Evolutionary conservation across 805 yeast species (phyloP).

Genomic region (Saturnispora kantuleensis): DNA sequence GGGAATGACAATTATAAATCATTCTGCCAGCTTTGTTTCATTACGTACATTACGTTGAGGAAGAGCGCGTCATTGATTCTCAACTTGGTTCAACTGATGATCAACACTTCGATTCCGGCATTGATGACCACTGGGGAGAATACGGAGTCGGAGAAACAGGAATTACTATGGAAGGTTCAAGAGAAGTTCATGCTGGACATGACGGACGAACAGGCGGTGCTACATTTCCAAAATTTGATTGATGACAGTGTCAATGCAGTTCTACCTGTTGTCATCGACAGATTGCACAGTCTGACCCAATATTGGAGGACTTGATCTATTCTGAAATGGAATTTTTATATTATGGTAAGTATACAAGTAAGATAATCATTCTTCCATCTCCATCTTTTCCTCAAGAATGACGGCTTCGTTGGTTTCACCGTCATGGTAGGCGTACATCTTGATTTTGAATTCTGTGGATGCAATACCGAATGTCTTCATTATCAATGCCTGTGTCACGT

Average conservation of each 20-base stretch:
- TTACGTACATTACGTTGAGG: constrained; percentile 82
- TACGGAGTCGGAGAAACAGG: constrained; percentile 60
- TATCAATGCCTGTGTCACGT: constrained; percentile 83
- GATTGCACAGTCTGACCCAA: constrained; percentile 91
- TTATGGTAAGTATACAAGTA: neutral
- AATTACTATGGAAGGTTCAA: constrained; percentile 83
- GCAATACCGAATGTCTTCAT: constrained; percentile 95
- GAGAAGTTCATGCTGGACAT: constrained; percentile 90
- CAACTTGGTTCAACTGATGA: constrained; percentile 88
- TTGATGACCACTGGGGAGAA: constrained; percentile 36
- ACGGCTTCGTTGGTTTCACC: constrained; percentile 36
- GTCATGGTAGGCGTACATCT: constrained; percentile 68
- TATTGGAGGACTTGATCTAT: constrained; percentile 77
- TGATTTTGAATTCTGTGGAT: constrained; percentile 80
- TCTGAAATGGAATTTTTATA: neutral
- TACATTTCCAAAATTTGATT: constrained; percentile 88
- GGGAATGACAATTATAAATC: constrained; percentile 74
- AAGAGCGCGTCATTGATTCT: constrained; percentile 83
- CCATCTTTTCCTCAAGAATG: constrained; percentile 6
- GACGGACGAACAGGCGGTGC: constrained; percentile 92
- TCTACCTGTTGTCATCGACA: constrained; percentile 88
- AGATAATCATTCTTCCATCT: neutral
- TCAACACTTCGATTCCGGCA: constrained; percentile 87
- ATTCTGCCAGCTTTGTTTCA: constrained; percentile 89
- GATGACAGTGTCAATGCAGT: constrained; percentile 92